A percentile compares a stretch with the other conserved stretches of the same genome.
Conservation (phyloP, 495 filamentous ascomycete genomes). For the Lindgomyces ingoldianus region DNA sequence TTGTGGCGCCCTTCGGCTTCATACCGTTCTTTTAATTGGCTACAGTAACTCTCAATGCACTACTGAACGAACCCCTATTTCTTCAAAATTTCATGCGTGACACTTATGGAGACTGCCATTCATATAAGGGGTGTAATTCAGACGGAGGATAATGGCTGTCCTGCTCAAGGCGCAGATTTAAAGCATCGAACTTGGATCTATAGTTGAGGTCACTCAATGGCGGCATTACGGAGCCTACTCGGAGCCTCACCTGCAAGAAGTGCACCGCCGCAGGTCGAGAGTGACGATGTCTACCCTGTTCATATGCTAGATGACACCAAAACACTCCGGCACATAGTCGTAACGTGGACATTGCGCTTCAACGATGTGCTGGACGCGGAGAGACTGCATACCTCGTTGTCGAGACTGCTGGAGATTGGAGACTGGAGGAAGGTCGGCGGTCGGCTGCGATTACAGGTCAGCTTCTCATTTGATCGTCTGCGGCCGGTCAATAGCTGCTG, state of each 20-base stretch:
- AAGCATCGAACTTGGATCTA: no score
- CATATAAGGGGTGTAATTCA: no score
- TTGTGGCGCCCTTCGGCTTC: no score
- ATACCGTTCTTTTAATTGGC: no score
- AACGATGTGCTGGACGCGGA: constrained; percentile 24
- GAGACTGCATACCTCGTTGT: constrained; percentile 12
- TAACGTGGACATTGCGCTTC: constrained; percentile 19
- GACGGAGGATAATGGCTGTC: no score
- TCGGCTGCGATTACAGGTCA: constrained; percentile 20
- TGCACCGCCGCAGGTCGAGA: not conserved
- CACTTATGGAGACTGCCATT: no score
- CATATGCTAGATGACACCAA: constrained; percentile 13
- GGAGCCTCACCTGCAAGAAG: not conserved
- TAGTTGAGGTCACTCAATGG: no score
- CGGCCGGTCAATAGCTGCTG: not conserved
- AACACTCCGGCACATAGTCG: constrained; percentile 3
- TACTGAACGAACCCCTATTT: no score
- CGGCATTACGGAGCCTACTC: not conserved
- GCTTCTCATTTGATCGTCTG: not conserved
- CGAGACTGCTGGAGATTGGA: constrained; percentile 14
- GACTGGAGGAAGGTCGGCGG: constrained; percentile 28
- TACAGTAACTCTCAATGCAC: no score
- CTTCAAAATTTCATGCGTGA: no score
- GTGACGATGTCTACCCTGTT: constrained; percentile 16
- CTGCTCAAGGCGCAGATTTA: no score